These are phyloP conservation scores for Plasmodium fragile DNA, from an alignment of 169 alveolate genomes.

Conservation along the genomic window DNA sequence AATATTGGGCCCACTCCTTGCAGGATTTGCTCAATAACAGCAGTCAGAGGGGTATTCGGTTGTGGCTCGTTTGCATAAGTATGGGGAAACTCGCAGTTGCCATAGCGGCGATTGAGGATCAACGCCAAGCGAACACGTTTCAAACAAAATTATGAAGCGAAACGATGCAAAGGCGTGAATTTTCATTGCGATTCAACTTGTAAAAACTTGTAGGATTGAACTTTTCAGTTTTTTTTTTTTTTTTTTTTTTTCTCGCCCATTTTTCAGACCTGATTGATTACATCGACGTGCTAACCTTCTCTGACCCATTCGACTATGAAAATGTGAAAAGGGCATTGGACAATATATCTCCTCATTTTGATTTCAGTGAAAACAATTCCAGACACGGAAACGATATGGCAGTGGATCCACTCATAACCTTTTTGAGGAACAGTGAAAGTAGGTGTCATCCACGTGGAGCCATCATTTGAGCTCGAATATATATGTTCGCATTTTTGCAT, in stretches of 20 bases:
- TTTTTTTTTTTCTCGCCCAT: background rate
- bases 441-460: background rate
- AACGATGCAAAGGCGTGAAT: background rate
- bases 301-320: conserved; percentile 63
- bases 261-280: conserved; percentile 52
- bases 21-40: conserved; percentile 66
- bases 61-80: conserved; percentile 77
- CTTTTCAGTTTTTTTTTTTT: background rate
- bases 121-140: background rate
- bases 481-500: background rate
- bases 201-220: background rate
- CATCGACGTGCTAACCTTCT: conserved; percentile 45
- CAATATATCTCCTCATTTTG: conserved; percentile 43
- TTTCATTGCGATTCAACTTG: background rate
- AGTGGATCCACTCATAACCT: conserved; percentile 61
- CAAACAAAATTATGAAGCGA: background rate
- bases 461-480: background rate
- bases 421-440: conserved; percentile 48
- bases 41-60: conserved; percentile 17
- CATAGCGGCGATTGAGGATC: background rate
- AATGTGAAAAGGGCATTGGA: conserved; percentile 53
- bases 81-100: background rate
- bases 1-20: conserved; percentile 61
- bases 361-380: conserved; percentile 12
- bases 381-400: background rate